Conservation (phyloP, 441 rosid genomes). For the Monsonia emarginata region DNA sequence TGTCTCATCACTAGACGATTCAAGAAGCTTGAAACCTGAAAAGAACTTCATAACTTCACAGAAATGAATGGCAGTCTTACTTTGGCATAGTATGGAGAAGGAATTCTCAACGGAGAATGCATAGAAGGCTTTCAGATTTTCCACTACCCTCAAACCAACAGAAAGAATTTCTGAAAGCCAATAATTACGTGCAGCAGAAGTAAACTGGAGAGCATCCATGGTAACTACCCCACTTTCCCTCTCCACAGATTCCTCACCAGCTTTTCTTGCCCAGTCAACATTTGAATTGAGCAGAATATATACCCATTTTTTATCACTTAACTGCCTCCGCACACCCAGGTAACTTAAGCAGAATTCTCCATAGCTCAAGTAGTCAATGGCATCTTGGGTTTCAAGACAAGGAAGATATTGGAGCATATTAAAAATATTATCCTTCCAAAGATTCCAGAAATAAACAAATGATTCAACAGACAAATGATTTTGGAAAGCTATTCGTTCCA, state of each 20-base stretch:
- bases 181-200: slow-evolving; percentile 26
- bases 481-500: slow-evolving; percentile 14
- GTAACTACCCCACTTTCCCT: slow-evolving; percentile 11
- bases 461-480: slow-evolving; percentile 23
- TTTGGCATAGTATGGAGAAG: slow-evolving; percentile 20
- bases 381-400: slow-evolving; percentile 12
- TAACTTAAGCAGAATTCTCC: slow-evolving; percentile 41
- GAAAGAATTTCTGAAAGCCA: slow-evolving; percentile 33
- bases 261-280: slow-evolving; percentile 26
- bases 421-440: slow-evolving; percentile 31
- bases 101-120: slow-evolving; percentile 7
- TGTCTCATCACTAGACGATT: neutral
- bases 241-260: slow-evolving; percentile 4
- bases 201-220: slow-evolving; percentile 24
- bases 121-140: slow-evolving; percentile 22
- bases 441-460: slow-evolving; percentile 30
- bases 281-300: slow-evolving; percentile 25
- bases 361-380: slow-evolving; percentile 12
- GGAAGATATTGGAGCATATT: slow-evolving; percentile 24
- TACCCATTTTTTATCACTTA: slow-evolving; percentile 5
- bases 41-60: slow-evolving; percentile 29
- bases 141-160: slow-evolving; percentile 33
- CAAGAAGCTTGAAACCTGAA: slow-evolving; percentile 16
- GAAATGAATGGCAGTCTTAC: slow-evolving; percentile 20
- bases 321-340: slow-evolving; percentile 32